Evolutionary conservation across 169 alveolate genomes (phyloP), one percentile per base, ranked within the genome.

Genomic region (Neospora caninum): DNA sequence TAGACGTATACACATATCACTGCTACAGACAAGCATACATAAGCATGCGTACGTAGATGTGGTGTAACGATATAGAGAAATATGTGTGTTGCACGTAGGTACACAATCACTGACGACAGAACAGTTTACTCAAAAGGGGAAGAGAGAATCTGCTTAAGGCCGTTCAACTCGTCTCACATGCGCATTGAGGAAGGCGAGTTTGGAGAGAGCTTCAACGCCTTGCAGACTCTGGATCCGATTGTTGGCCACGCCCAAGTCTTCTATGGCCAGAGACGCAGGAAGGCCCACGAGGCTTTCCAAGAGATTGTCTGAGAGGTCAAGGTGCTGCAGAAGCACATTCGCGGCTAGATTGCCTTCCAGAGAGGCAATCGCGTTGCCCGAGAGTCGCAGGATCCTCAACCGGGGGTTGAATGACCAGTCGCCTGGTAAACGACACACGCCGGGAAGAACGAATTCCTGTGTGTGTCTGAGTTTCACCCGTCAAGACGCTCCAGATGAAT

Each of bases 331-430:
- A 58, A 92, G 84, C 16, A 64, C 88, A 67, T 92, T 92, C 53
- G 29, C 67, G 31, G 53, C 45, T 10, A 92, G n/a, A 82, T 88
- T 53, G 10, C 93, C 95, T 18, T 45, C 82, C 45, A 92, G 88
- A 13, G 92, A 92, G 31, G 49, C 34, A 27, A 92, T 29, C 25
- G 58, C 70, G 88, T 92, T 92, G 67, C 95, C 93, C 9, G 64
- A 88, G 39, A 92, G 95, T 54, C 58, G 54, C 89, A 92, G 82
- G 38, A 92, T 88, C 67, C 95, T 86, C 67, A 92, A 45, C n/a
- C 95, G 92, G 43, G 64, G 58, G 88, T 92, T 92, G 89, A 92
- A 84, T 39, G 88, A 91, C 95, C 95, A 92, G 92, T 92, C 92
- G 0, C 95, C 95, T 92, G 43, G 25, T 20, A 31, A 20, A 29